Evolutionary conservation across 371 early-diverging fungal genomes (phyloP).

Genomic region (Mucor irregularis): DNA sequence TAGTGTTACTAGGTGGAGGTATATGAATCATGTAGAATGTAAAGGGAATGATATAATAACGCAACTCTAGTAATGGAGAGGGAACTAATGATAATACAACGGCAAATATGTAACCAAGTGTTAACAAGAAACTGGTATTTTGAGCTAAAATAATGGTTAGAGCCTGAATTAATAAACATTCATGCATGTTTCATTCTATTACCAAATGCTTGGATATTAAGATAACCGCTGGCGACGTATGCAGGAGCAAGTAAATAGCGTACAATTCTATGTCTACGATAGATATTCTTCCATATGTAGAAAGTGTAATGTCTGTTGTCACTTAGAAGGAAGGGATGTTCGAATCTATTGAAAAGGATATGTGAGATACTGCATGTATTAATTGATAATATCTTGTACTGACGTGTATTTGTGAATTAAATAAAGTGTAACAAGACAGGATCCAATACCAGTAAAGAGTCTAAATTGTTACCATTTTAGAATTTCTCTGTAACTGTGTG

Average conservation of each 20-base stretch:
- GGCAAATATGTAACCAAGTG: slow-evolving; percentile 48
- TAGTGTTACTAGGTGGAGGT: slow-evolving; percentile 20
- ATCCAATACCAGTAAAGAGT: slow-evolving; percentile 1
- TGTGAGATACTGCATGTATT: neutral
- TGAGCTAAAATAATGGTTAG: too few relatives aligned
- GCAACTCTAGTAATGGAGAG: slow-evolving; percentile 91
- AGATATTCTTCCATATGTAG: slow-evolving; percentile 88
- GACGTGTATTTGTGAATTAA: slow-evolving; percentile 61
- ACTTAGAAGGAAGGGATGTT: slow-evolving; percentile 92
- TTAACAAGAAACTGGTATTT: slow-evolving; percentile 42
- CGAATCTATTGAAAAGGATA: slow-evolving; percentile 59
- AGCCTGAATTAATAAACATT: too few relatives aligned
- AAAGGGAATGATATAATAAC: slow-evolving; percentile 93
- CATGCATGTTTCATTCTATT: slow-evolving; percentile 1
- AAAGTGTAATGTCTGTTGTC: slow-evolving; percentile 97
- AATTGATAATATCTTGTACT: slow-evolving; percentile 16
- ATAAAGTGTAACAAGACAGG: slow-evolving; percentile 1
- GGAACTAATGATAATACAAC: slow-evolving; percentile 74
- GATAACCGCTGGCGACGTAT: slow-evolving; percentile 59
- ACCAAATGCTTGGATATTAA: slow-evolving; percentile 37
- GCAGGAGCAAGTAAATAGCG: slow-evolving; percentile 69
- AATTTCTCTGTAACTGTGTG: neutral
- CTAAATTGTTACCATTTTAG: neutral
- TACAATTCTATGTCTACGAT: slow-evolving; percentile 51
- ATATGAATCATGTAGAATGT: slow-evolving; percentile 72